Base-by-base conservation (phyloP, 192 early-diverging fungal species). In the Pilaira anomala region DNA sequence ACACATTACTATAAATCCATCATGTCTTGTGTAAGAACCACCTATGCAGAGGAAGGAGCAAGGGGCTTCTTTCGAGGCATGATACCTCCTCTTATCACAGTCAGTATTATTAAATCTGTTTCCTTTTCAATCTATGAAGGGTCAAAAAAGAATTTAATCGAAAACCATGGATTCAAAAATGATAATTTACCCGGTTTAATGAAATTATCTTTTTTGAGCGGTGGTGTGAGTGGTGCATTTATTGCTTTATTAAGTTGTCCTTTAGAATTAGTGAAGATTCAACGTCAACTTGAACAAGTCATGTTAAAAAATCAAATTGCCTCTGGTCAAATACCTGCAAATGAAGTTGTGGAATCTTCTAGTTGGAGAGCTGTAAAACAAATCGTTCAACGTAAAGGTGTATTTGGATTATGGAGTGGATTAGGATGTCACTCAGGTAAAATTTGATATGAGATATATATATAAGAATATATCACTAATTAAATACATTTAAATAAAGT, bases 11-110 rank as follows among this genome's bases (percentile, higher is more conserved):
- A 95, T 68, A 78, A 76, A 36, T 90, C 89, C 22, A 85, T 89
- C 19, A 72, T 86, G 65, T 84, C 74, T 11, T 98, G 96, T 70
- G 83, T 94, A 16, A 76, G 77, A 39, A 68, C 78, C 26, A 94
- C 93, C 0, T 90, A 92, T 68, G 66, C 76, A 19, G 82, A 87
- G 7, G 96, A 98, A 67, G 91, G 96, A 11, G 22, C 92, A 8
- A 68, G 81, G 41, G 96, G 96, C 0, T 93, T 94, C 76, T 98
- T 90, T 75, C 76, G 93, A 69, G 96, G 96, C 61, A 84, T 87
- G 67, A 69, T 90, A 25, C 96, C 96, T 26, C 87, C 91, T 21
- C 69, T 93, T 64, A 73, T 91, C 12, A 90, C 93, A 2, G 85
- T 92, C 18, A 91, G 91, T 11, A 82, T 90, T 8, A 86, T 94